Evolutionary conservation across 1,284 basidiomycete species (phyloP).

Genomic region (Tilletia caries): DNA sequence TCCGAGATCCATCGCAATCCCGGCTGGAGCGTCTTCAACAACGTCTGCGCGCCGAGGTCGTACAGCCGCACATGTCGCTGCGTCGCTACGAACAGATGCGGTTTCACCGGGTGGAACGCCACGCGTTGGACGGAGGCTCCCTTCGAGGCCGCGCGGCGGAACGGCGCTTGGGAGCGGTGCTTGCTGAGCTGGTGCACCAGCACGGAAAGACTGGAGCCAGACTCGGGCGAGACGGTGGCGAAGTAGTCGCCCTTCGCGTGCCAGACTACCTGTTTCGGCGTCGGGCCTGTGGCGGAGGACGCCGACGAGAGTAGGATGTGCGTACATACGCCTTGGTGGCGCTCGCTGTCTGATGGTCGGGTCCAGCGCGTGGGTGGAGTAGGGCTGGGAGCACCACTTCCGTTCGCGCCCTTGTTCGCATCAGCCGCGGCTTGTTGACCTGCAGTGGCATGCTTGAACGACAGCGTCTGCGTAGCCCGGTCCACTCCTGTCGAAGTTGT

Average conservation of each 20-base stretch:
- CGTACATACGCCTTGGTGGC: conserved; percentile 59
- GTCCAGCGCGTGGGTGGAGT: conserved; percentile 59
- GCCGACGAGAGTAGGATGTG: conserved; percentile 40
- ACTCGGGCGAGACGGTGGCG: conserved; percentile 66
- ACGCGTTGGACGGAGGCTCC: conserved; percentile 73
- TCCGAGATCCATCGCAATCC: conserved; percentile 96
- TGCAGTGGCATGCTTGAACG: conserved; percentile 39
- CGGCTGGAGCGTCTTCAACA: conserved; percentile 85
- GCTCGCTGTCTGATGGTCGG: conserved; percentile 57
- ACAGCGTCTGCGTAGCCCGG: conserved; percentile 31
- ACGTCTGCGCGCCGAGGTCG: conserved; percentile 86
- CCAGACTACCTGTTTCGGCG: conserved; percentile 83
- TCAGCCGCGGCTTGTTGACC: conserved; percentile 20
- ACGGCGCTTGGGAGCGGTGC: conserved; percentile 93
- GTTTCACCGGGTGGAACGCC: conserved; percentile 88
- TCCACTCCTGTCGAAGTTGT: conserved; percentile 57
- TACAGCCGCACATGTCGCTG: conserved; percentile 95
- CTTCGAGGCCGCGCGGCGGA: conserved; percentile 82
- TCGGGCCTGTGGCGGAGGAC: conserved; percentile 62
- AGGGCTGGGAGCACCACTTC: conserved; percentile 26
- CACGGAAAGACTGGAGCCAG: conserved; percentile 64
- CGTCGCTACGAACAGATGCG: conserved; percentile 97
- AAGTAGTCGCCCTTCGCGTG: conserved; percentile 94
- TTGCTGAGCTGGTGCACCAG: conserved; percentile 93
- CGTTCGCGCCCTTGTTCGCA: conserved; percentile 10